These are phyloP conservation scores for Ceratocystis ficicola DNA, from an alignment of 2,329 filamentous ascomycete species.

Conservation along the genomic window DNA sequence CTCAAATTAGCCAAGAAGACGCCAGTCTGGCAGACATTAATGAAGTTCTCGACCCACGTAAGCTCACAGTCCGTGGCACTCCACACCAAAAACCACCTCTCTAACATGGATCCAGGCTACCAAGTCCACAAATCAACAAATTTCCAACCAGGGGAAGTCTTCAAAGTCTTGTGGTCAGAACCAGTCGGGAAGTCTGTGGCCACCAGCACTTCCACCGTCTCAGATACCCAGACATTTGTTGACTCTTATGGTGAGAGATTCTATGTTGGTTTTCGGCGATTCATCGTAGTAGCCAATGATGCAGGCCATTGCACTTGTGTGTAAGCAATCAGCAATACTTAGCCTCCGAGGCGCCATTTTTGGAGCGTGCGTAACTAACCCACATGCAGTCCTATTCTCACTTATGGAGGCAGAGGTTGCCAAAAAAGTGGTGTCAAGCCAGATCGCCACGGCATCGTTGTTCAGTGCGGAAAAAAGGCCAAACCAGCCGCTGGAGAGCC, in stretches of 20 bases:
- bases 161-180: constrained; percentile 45
- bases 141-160: constrained; percentile 33
- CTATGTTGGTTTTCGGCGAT: constrained; percentile 41
- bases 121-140: constrained; percentile 7
- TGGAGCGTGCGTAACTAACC: too few species aligned
- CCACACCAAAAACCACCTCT: too few species aligned
- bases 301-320: constrained; percentile 45
- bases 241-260: constrained; percentile 32
- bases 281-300: constrained; percentile 42
- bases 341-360: constrained; percentile 22
- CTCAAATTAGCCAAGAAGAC: too few species aligned
- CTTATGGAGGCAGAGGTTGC: too few species aligned
- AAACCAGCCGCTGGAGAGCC: constrained; percentile 34
- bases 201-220: constrained; percentile 28
- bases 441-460: too few species aligned
- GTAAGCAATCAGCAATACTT: constrained; percentile 32
- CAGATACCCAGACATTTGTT: constrained; percentile 29
- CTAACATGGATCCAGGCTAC: constrained; percentile 5
- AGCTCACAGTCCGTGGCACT: too few species aligned
- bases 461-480: too few species aligned
- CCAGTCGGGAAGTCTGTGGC: constrained; percentile 33
- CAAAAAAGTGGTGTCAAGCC: too few species aligned
- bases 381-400: too few species aligned
- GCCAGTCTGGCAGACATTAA: too few species aligned
- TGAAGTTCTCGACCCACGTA: too few species aligned